Evolutionary conservation across 441 rosid genomes (phyloP).

Genomic region (Kokia cookei): DNA sequence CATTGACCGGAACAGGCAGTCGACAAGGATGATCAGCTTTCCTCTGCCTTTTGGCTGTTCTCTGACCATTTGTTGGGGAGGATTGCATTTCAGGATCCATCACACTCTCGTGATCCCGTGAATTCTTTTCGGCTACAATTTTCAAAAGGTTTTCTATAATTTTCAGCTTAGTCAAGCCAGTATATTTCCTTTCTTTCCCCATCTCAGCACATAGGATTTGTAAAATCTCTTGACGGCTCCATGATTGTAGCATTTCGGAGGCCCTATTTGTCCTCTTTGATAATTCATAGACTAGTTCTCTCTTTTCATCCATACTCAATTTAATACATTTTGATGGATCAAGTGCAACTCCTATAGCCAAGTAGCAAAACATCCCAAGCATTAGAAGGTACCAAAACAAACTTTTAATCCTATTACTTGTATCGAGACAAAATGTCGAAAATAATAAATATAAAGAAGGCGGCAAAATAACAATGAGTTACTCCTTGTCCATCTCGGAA

Average conservation of each 20-base stretch:
- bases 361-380: not conserved
- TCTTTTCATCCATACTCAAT: constrained; percentile 77
- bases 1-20: constrained; percentile 41
- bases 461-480: not conserved
- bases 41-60: constrained; percentile 64
- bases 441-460: not conserved
- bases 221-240: constrained; percentile 98
- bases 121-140: constrained; percentile 69
- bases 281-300: constrained; percentile 73
- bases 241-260: constrained; percentile 67
- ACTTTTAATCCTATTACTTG: not conserved
- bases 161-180: constrained; percentile 91
- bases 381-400: not conserved
- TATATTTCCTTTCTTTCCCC: constrained; percentile 98
- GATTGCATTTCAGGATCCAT: constrained; percentile 36
- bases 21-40: constrained; percentile 70
- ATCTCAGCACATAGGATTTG: constrained; percentile 85
- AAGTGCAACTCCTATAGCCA: constrained; percentile 38
- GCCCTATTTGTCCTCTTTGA: constrained; percentile 59
- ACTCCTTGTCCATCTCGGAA: not conserved
- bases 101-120: constrained; percentile 38
- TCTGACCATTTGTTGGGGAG: constrained; percentile 31
- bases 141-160: constrained; percentile 87
- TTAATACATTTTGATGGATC: constrained; percentile 66
- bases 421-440: not conserved